Evolutionary conservation across 768 basidiomycete species (phyloP).

Genomic region (Tulasnella sp.): DNA sequence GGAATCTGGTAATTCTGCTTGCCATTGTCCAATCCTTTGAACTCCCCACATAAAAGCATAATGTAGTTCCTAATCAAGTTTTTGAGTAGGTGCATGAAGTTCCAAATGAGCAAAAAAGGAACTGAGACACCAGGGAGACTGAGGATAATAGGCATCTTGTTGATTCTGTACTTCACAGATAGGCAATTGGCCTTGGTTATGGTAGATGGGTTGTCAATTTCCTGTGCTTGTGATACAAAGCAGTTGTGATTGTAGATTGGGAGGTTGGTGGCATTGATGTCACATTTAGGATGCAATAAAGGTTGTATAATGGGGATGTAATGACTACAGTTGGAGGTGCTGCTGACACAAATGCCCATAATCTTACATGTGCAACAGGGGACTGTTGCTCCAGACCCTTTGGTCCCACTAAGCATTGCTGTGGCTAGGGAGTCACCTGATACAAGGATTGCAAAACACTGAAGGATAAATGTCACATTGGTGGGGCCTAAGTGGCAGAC

Average conservation of each 20-base stretch:
- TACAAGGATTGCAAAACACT: slow-evolving; percentile 24
- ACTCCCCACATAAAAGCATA: slow-evolving; percentile 30
- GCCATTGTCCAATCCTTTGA: slow-evolving; percentile 31
- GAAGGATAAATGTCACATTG: slow-evolving; percentile 24
- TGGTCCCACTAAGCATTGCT: slow-evolving; percentile 30
- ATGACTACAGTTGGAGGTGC: slow-evolving; percentile 19
- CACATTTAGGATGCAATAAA: no score
- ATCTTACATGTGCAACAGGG: slow-evolving; percentile 34
- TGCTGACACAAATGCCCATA: slow-evolving; percentile 20
- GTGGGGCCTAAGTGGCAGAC: slow-evolving; percentile 23
- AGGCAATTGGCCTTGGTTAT: slow-evolving; percentile 19
- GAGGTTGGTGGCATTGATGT: not conserved
- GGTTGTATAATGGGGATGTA: slow-evolving; percentile 21
- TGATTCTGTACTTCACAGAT: slow-evolving; percentile 27
- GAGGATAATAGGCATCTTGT: slow-evolving; percentile 26
- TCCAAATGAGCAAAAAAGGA: slow-evolving; percentile 33
- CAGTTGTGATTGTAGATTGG: not conserved
- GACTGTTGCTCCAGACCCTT: slow-evolving; percentile 31
- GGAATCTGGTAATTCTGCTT: slow-evolving; percentile 11
- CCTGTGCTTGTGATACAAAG: not conserved
- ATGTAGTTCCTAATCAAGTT: slow-evolving; percentile 34
- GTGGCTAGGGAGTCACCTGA: slow-evolving; percentile 28
- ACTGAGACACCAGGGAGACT: slow-evolving; percentile 26
- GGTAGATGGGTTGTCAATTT: not conserved
- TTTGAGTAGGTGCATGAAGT: slow-evolving; percentile 41